Conservation (phyloP, 2,329 filamentous ascomycete genomes). For the Botrytis porri region DNA sequence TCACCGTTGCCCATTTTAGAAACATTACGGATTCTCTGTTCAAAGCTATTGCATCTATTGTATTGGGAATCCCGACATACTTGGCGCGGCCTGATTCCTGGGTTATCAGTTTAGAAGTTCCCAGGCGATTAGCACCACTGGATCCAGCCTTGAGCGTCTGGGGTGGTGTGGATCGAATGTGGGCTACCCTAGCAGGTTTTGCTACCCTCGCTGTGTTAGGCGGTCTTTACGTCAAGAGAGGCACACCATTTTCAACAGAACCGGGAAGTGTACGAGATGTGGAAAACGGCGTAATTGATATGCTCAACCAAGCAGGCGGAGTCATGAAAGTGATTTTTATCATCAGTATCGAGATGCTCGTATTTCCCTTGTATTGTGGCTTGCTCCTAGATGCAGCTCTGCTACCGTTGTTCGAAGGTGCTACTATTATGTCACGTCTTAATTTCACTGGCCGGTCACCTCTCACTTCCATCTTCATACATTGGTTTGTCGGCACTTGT, state of each 20-base stretch:
- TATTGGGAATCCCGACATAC: constrained; percentile 39
- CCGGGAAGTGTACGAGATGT: constrained; percentile 53
- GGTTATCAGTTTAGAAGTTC: constrained; percentile 55
- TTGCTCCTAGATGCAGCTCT: constrained; percentile 84
- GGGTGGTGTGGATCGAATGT: constrained; percentile 61
- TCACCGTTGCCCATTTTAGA: constrained; percentile 26
- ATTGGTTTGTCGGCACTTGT: constrained; percentile 98
- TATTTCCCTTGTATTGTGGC: constrained; percentile 94
- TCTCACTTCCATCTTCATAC: constrained; percentile 88
- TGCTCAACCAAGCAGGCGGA: constrained; percentile 87
- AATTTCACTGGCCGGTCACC: constrained; percentile 76
- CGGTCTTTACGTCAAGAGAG: constrained; percentile 74
- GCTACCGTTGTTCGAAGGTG: constrained; percentile 81
- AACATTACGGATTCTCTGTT: background rate
- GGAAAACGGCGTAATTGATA: constrained; percentile 78
- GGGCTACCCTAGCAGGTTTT: constrained; percentile 80
- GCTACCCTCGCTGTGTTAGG: constrained; percentile 70
- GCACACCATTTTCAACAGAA: constrained; percentile 62
- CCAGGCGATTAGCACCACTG: constrained; percentile 39
- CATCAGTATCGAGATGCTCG: constrained; percentile 98
- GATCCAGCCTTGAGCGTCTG: constrained; percentile 64
- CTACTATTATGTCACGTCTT: constrained; percentile 73
- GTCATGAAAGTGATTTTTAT: constrained; percentile 98
- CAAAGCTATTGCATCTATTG: background rate
- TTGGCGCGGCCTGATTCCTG: constrained; percentile 52